phyloP scores from a whole-genome alignment of 208 protist genomes.

The Wallacemonas sp. region DNA sequence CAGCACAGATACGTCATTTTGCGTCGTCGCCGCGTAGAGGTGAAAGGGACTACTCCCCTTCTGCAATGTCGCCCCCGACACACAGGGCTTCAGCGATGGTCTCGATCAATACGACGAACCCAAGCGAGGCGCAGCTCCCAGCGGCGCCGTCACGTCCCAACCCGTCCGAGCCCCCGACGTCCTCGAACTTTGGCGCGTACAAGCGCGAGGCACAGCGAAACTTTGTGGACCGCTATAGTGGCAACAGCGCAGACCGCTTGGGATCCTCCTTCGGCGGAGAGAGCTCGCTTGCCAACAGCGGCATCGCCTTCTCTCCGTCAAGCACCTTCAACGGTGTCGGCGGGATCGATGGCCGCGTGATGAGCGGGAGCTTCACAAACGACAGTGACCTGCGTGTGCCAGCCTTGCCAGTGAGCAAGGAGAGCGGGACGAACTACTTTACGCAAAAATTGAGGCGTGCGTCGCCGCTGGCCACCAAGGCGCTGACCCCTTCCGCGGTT shows the following conservation, averaged over 20 bases:
- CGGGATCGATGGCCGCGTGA: not conserved
- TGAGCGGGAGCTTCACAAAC: not conserved
- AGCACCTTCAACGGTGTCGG: not conserved
- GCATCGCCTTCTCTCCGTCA: conserved; percentile 2
- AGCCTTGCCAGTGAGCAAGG: not conserved
- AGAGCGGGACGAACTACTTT: not conserved
- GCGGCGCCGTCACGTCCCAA: too few species aligned
- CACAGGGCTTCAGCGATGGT: too few species aligned
- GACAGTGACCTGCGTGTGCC: not conserved
- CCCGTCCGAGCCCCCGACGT: not conserved
- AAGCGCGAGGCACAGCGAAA: conserved; percentile 9
- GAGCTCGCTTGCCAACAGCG: conserved; percentile 5
- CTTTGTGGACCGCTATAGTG: conserved; percentile 9
- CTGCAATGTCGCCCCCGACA: too few species aligned
- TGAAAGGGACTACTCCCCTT: too few species aligned
- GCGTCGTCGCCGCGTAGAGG: too few species aligned
- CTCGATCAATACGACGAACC: not conserved
- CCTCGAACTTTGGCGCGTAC: conserved; percentile 2
- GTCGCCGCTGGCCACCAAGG: not conserved
- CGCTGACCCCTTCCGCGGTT: not conserved
- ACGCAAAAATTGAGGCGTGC: not conserved
- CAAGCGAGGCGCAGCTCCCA: not conserved
- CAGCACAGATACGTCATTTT: too few species aligned
- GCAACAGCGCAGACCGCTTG: not conserved
- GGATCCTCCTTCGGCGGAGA: conserved; percentile 9